Percentiles rank a stretch among this genome's conserved stretches.
These are phyloP conservation scores for Sesbania bispinosa DNA, from an alignment of 306 rosid genomes.

Conservation along the genomic window DNA sequence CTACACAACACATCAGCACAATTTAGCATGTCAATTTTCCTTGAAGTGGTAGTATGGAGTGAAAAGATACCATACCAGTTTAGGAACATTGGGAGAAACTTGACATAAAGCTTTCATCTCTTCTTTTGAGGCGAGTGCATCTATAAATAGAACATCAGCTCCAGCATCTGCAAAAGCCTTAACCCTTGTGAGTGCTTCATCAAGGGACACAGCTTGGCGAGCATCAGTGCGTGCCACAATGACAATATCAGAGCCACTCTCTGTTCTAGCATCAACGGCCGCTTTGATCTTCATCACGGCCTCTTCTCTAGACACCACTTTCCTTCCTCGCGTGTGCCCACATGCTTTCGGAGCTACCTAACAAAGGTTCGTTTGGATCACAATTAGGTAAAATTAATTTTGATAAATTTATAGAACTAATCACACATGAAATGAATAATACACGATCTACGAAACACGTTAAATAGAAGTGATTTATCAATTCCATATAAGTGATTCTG, in stretches of 20 bases:
- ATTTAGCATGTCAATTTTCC: not conserved
- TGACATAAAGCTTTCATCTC: constrained; percentile 86
- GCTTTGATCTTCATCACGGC: constrained; percentile 73
- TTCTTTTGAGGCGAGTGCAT: constrained; percentile 72
- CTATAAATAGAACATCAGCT: constrained; percentile 88
- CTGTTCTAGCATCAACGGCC: constrained; percentile 77
- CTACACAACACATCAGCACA: constrained; percentile 35
- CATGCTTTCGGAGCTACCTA: constrained; percentile 89
- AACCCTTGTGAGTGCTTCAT: constrained; percentile 66
- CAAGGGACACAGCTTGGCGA: constrained; percentile 82
- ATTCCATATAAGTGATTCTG: too few relatives aligned
- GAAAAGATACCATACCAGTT: constrained; percentile 45
- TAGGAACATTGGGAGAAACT: constrained; percentile 69
- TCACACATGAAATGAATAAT: too few relatives aligned
- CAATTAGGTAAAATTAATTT: too few relatives aligned
- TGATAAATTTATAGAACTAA: too few relatives aligned
- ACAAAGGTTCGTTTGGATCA: too few relatives aligned
- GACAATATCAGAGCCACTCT: constrained; percentile 81
- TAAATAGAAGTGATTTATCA: too few relatives aligned
- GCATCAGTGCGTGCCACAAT: constrained; percentile 90
- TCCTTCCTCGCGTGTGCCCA: constrained; percentile 84
- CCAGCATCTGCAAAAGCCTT: constrained; percentile 90
- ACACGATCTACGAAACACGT: too few relatives aligned
- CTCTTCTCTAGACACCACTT: constrained; percentile 76
- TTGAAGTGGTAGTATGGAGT: too few relatives aligned